These are phyloP conservation scores for Platanus orientalis DNA, from an alignment of 164 flowering plant genomes.

Conservation along the genomic window DNA sequence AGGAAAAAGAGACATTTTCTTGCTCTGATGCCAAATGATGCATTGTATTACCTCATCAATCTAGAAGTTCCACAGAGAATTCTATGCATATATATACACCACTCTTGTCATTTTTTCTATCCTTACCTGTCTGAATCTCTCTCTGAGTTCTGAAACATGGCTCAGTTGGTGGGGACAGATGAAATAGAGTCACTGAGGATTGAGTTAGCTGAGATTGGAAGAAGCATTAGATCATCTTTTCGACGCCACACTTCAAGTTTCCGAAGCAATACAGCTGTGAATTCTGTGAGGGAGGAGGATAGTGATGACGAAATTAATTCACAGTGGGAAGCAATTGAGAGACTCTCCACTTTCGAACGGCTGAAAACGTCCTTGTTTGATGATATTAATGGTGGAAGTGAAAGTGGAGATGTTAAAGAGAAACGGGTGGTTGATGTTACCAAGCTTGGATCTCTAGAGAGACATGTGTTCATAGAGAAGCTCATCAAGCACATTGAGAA, in stretches of 20 bases:
- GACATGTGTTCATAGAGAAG: neutral
- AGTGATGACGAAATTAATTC: too few species aligned
- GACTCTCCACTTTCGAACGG: too few species aligned
- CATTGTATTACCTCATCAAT: conserved; percentile 16
- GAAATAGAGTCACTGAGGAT: conserved; percentile 40
- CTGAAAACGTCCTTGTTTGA: neutral
- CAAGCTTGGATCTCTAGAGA: neutral
- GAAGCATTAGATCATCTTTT: neutral
- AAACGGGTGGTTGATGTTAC: neutral
- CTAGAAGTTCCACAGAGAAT: too few species aligned
- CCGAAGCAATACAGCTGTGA: neutral
- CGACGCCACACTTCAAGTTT: neutral
- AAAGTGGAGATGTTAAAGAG: neutral
- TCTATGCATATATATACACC: neutral
- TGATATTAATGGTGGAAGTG: neutral
- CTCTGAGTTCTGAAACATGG: conserved; percentile 33
- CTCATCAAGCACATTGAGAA: neutral
- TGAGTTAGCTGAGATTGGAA: neutral
- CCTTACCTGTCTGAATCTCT: neutral
- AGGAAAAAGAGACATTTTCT: too few species aligned
- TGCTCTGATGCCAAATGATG: conserved; percentile 10
- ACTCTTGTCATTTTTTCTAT: neutral
- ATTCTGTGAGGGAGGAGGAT: neutral
- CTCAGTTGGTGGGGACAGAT: conserved; percentile 43
- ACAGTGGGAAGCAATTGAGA: too few species aligned